phyloP scores from a whole-genome alignment of 306 rosid species.

The Cercis canadensis region DNA sequence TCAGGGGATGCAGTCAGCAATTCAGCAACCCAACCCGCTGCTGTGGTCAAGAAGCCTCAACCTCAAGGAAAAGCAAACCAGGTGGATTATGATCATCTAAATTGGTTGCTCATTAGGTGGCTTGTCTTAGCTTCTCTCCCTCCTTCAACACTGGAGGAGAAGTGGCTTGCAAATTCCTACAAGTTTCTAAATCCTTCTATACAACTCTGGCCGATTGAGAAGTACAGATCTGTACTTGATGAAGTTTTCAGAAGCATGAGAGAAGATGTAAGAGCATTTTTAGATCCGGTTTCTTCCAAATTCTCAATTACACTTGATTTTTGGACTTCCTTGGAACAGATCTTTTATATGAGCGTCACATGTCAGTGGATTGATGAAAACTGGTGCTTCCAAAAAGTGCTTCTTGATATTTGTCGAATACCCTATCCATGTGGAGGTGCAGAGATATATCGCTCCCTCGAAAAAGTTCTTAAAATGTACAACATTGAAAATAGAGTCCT shows the following conservation, averaged over 20 bases:
- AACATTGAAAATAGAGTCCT: slow-evolving; percentile 78
- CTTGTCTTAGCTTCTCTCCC: slow-evolving; percentile 83
- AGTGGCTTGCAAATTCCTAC: slow-evolving; percentile 82
- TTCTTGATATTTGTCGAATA: slow-evolving; percentile 84
- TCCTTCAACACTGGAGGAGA: slow-evolving; percentile 85
- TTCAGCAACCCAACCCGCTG: slow-evolving; percentile 52
- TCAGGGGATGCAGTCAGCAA: slow-evolving; percentile 62
- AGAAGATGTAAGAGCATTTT: slow-evolving; percentile 74
- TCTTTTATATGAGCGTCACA: slow-evolving; percentile 82
- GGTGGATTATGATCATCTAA: slow-evolving; percentile 86
- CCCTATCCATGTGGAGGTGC: slow-evolving; percentile 80
- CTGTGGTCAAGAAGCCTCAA: slow-evolving; percentile 67
- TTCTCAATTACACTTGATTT: slow-evolving; percentile 86
- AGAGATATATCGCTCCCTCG: slow-evolving; percentile 71
- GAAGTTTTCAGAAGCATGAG: slow-evolving; percentile 88
- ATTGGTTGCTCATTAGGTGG: slow-evolving; percentile 94
- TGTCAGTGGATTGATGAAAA: slow-evolving; percentile 92
- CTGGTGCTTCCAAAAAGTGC: slow-evolving; percentile 87
- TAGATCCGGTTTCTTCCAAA: slow-evolving; percentile 80
- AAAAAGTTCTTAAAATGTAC: slow-evolving; percentile 78
- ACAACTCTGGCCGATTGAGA: slow-evolving; percentile 85
- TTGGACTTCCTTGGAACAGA: slow-evolving; percentile 90
- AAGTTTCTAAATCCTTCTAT: slow-evolving; percentile 84
- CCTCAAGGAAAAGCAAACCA: slow-evolving; percentile 67
- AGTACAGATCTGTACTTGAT: slow-evolving; percentile 64